Evolutionary conservation across 164 flowering plant species (phyloP).

Genomic region (Umbilicus rupestris): DNA sequence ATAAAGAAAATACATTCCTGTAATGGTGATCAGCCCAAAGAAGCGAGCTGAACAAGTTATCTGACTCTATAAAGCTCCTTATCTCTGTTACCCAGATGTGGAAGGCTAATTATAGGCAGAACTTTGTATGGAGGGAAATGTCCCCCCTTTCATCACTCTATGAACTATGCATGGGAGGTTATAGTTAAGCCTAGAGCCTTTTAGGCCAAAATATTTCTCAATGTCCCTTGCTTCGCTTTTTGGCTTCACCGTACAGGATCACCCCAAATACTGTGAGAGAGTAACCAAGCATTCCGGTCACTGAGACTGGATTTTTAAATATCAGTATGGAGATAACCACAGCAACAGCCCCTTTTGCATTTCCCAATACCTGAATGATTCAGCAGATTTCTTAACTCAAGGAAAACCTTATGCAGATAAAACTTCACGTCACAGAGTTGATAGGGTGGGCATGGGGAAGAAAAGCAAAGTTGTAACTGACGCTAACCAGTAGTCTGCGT

Average conservation of each 20-base stretch:
- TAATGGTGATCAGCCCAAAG: not conserved
- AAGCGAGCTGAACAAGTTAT: not conserved
- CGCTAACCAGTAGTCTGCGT: not conserved
- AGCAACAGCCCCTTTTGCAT: constrained; percentile 4
- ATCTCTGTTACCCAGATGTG: not conserved
- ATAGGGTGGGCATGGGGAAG: not conserved
- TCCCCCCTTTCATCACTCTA: not conserved
- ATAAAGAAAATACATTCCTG: not conserved
- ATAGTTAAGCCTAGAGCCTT: not conserved
- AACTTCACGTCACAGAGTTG: not conserved
- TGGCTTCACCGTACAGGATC: not conserved
- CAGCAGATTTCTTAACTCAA: not conserved
- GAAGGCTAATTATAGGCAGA: not conserved
- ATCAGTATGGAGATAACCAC: constrained; percentile 1
- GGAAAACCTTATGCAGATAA: not conserved
- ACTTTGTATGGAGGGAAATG: not conserved
- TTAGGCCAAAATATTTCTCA: not conserved
- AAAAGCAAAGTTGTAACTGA: not conserved
- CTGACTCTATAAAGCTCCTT: not conserved
- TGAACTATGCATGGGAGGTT: not conserved
- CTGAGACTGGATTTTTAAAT: constrained; percentile 5
- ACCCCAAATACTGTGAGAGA: constrained; percentile 1
- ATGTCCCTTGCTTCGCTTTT: constrained; percentile 1
- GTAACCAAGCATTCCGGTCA: constrained; percentile 5
- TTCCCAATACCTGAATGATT: not conserved